A percentile compares a stretch with the other conserved stretches of the same genome.
These are phyloP conservation scores for Termitomyces sp. DNA, from an alignment of 768 basidiomycete genomes.

Conservation along the genomic window DNA sequence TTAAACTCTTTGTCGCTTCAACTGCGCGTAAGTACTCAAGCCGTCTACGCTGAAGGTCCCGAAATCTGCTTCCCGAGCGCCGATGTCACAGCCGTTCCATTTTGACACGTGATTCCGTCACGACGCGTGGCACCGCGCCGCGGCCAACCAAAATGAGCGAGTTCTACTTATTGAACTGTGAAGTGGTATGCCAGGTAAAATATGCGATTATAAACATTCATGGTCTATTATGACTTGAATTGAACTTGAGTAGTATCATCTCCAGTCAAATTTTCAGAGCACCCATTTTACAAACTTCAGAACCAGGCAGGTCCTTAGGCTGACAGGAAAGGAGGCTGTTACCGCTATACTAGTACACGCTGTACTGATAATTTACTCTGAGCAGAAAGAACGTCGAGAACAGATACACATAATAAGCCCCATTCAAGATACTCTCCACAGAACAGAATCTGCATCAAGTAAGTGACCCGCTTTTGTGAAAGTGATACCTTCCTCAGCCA, in stretches of 20 bases:
- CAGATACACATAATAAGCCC: not conserved
- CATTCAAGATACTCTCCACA: conserved; percentile 20
- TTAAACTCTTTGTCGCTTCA: not conserved
- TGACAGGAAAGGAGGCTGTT: too few relatives aligned
- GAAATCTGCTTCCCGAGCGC: not conserved
- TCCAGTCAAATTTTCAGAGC: too few relatives aligned
- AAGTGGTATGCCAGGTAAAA: not conserved
- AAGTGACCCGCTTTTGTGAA: conserved; percentile 47
- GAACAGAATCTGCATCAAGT: conserved; percentile 8
- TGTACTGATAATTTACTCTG: not conserved
- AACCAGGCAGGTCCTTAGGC: too few relatives aligned
- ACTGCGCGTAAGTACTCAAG: not conserved
- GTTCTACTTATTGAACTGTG: not conserved
- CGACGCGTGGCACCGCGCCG: not conserved
- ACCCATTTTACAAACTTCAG: too few relatives aligned
- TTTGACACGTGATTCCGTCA: conserved; percentile 5
- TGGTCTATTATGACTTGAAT: too few relatives aligned
- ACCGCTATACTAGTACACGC: not conserved
- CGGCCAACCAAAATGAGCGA: not conserved
- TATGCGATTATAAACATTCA: too few relatives aligned
- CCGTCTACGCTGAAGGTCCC: not conserved
- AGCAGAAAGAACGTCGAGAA: not conserved
- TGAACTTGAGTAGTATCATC: too few relatives aligned
- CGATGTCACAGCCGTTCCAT: not conserved
- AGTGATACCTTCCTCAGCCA: conserved; percentile 49